Evolutionary conservation across 2,329 filamentous ascomycete genomes (phyloP), one percentile per base, ranked within the genome.

Genomic region (Boeremia exigua): DNA sequence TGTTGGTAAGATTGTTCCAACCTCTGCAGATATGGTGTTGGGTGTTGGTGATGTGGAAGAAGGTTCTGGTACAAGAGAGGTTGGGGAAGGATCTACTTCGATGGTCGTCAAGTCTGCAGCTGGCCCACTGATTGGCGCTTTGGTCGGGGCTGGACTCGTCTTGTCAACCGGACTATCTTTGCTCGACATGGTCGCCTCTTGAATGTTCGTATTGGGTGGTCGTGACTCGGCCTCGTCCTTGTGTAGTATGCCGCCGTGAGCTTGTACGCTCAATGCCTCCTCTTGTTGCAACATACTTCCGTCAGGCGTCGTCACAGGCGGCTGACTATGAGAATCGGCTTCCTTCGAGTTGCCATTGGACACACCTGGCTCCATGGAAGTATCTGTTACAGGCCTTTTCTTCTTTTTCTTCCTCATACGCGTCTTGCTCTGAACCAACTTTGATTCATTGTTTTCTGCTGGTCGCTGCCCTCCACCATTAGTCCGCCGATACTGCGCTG

Each of bases 341-440:
- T 44, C 10, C 11, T 48, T 28, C 25, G 23, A 27, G 6, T 44
- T 15, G 6, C 32, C 27, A 7, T 28, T 56, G 6, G 27, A 17
- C 17, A 28, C 17, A n/a, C 14, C 9, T 9, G 48, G 17, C 17
- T 43, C 43, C 11, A 10, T 36, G 4, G 34, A 19, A 32, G 39
- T 28, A 12, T n/a, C 47, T 17, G 70, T 65, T n/a, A 54, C 59
- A 45, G 55, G 54, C 42, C 58, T 62, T 52, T 62, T 70, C 49
- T 63, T 71, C 47, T 67, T 72, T 34, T 65, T 65, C 47, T 68
- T 67, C 14, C 73, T 61, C 72, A 76, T 75, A 9, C 73, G 66
- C 36, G 75, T 70, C 36, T 73, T 76, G 3, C 69, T 66, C 38
- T 74, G 74, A 19, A 75, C 72, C 9, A 75, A 39, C 45, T 69